Conservation (phyloP, 225 moss, liverwort and hornwort genomes). For the Pseudisothecium myosuroides region DNA sequence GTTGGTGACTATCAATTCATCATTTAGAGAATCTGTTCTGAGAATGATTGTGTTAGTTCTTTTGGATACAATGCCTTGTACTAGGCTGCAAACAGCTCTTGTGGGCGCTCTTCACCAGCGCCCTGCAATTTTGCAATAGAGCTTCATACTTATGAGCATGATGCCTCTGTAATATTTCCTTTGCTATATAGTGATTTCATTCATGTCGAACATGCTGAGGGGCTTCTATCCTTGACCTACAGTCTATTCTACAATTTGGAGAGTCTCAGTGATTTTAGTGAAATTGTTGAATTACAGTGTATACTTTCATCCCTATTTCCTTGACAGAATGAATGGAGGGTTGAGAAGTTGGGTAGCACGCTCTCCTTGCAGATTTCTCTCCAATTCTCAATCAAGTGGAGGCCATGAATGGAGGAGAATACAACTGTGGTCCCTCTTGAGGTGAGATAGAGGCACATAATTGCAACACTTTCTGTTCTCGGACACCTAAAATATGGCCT, state of each 20-base stretch:
- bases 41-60: background rate
- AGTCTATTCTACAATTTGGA: background rate
- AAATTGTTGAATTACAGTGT: background rate
- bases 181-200: background rate
- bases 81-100: slow-evolving; percentile 11
- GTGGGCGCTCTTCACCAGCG: background rate
- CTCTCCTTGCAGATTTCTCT: background rate
- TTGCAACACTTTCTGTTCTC: background rate
- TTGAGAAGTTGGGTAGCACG: background rate
- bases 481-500: too few relatives aligned
- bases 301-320: background rate
- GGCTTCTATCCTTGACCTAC: background rate
- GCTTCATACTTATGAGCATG: slow-evolving; percentile 12
- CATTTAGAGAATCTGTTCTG: background rate
- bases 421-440: background rate
- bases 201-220: background rate
- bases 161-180: slow-evolving; percentile 10
- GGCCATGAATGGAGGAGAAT: background rate
- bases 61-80: background rate
- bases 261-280: background rate
- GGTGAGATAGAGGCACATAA: background rate
- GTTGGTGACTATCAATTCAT: background rate
- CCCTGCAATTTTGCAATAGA: slow-evolving; percentile 27
- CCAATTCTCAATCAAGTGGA: background rate
- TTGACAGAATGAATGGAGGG: background rate